Evolutionary conservation across 345 rosid genomes (phyloP), one percentile per base, ranked within the genome.

Genomic region (Cardiospermum halicacabum): DNA sequence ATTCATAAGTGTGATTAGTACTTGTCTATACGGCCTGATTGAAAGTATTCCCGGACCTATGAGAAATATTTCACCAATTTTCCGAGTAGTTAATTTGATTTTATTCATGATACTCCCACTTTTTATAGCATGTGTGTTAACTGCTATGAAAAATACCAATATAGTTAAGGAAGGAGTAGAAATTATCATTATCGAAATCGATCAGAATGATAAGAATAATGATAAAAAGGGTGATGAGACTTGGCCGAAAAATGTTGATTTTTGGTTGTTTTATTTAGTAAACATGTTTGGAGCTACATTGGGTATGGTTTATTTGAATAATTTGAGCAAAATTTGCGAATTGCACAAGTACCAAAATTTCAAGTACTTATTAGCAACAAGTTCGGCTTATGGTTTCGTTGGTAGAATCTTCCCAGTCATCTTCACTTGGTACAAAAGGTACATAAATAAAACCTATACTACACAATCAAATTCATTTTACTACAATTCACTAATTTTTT

Each of bases 241-340:
- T 49, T 77, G 72, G 62, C 72, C 27, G 25, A 59, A 15, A 40
- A 75, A 66, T 36, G 49, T 63, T 8, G 64, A 78, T 42, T 78
- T 78, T 32, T 78, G 80, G 82, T 15, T 72, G 70, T 75, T 69
- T 60, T 75, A 75, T 34, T 53, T 32, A 13, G 54, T 72, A 8
- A 75, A 66, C 57, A 63, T 75, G 19, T 48, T 45, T 30, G 82
- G 82, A 3, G 70, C 75, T 39, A 78, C 82, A 12, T 27, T 79
- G 22, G 80, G 82, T 12, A 30, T 75, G 39, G 80, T 75, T 30
- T 79, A 69, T 43, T 42, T 72, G 22, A 79, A 72, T 60, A 79
- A 79, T 58, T 69, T 79, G 56, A 68, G 76, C 39, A 78, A 69
- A 56, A 75, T 79, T n/a, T 67, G 70, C 0, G 77, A 79, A 58